Base-by-base conservation (phyloP, 179 eudicot genomes). In the Heliamphora pulchella region DNA sequence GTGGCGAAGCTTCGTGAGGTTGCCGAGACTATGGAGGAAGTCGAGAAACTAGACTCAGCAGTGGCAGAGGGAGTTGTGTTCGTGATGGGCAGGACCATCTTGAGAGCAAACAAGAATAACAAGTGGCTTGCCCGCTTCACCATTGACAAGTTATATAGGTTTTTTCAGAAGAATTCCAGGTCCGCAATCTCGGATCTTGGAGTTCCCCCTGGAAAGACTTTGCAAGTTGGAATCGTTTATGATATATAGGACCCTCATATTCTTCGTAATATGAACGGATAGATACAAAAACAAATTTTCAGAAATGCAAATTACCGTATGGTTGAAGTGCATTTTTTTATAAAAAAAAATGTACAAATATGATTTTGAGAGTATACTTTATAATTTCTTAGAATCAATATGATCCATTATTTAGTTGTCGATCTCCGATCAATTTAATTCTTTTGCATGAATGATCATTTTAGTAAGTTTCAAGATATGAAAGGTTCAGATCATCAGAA, bases 41-140 rank as follows among this genome's bases (percentile, higher is more conserved):
- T 1, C 9, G 44, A 66, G 2, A 31, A 3, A 43, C 47, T 78
- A 41, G 59, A 43, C 0, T 39, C 17, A 4, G 80, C 63, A 8
- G 18, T 48, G 50, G 22, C 51, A 50, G 44, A 78, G 17, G 80
- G 74, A 66, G 73, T 14, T 0, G 74, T 78, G 46, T 78, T 78
- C 13, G 80, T 78, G 9, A 66, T 55, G n/a, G 80, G 80, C 0
- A 48, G 80, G 51, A 77, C 71, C 5, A 48, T 77, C 47, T 71
- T 77, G 7, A 77, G 13, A 51, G 18, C 79, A 15, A 77, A 77
- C 51, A 15, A 18, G 59, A 64, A 9, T 46, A 77, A 64, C 18
- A 4, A 18, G 0, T 77, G 79, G 71, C 47, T 77, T 0, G 71
- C 31, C 18, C 79, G 71, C 1, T 9, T 77, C 14, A 53, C 39